Evolutionary conservation across 257 asterid genomes (phyloP).

Genomic region (Solanum etuberosum): DNA sequence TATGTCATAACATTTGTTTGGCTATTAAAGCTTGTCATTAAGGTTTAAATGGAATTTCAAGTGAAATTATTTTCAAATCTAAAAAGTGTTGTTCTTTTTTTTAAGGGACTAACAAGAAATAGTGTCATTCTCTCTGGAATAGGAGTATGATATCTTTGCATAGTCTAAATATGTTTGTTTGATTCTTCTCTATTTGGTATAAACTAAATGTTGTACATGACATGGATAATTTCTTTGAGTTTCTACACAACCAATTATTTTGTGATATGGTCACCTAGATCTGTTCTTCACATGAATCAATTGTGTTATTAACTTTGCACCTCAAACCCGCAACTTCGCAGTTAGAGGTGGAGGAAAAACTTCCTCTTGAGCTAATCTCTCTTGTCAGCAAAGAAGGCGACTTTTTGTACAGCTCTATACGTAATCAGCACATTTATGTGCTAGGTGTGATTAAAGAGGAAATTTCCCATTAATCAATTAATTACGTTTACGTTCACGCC

Average conservation of each 20-base stretch:
- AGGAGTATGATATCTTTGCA: background rate
- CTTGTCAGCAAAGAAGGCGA: background rate
- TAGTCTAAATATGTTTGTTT: background rate
- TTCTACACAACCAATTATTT: background rate
- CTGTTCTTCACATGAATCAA: background rate
- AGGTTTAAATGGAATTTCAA: background rate
- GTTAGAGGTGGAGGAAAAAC: background rate
- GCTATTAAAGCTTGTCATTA: background rate
- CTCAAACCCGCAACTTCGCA: background rate
- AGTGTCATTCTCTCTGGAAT: background rate
- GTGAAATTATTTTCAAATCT: background rate
- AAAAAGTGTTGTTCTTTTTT: background rate
- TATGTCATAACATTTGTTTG: background rate
- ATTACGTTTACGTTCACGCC: background rate
- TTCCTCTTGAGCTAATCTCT: background rate
- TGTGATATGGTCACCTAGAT: background rate
- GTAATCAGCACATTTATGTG: background rate
- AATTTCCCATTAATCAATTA: background rate
- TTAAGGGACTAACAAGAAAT: background rate
- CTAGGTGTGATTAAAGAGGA: background rate
- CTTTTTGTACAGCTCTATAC: background rate
- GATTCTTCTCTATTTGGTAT: background rate
- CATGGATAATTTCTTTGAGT: background rate
- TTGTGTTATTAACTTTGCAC: background rate
- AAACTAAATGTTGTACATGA: background rate